Base-by-base conservation (phyloP, 176 grass and related monocot genomes). In the Ampelocalamus luodianensis region DNA sequence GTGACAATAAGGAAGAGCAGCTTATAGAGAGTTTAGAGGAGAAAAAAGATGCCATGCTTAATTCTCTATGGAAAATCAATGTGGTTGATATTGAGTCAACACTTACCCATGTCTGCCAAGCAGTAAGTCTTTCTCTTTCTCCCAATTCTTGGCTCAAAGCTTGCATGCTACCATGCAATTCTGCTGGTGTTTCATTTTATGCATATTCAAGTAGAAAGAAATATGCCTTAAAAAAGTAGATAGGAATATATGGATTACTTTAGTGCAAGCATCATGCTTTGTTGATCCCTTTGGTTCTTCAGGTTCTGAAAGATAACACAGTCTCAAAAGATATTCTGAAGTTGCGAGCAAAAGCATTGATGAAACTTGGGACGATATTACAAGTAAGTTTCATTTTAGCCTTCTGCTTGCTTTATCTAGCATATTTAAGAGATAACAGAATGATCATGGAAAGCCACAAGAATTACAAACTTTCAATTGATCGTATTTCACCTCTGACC, bases 51-150 rank as follows among this genome's bases (percentile, higher is more conserved):
- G 93, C 40, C 10, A 92, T 99, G 93, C 87, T 99, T 58, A 87
- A 79, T 87, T 99, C 90, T 20, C 76, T 99, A 8, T 99, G 96
- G 96, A 99, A 99, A 92, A 99, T 99, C 56, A 99, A 99, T 80
- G 96, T 99, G 42, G 89, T 99, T 63, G 96, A 99, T 85, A 96
- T 99, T 26, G 96, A 99, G 79, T 89, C 73, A 59, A 96, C 93
- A 42, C 88, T 99, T 67, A 85, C 91, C 43, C 91, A 67, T 74
- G 96, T 99, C 58, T 99, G 93, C 76, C 90, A 88, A 94, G 91
- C 91, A 48, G 96, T 99, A 90, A 86, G 91, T 62, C 24, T 59
- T 54, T 54, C 36, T 5, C 5, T 49, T 17, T n/a, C 17, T 72
- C 17, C 37, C 3, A 51, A 9, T 72, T 78, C 1, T 62, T 83